A percentile compares a stretch with the other conserved stretches of the same genome.
These are phyloP conservation scores for Rhododendron ferrugineum DNA, from an alignment of 148 eudicot genomes.

Conservation along the genomic window DNA sequence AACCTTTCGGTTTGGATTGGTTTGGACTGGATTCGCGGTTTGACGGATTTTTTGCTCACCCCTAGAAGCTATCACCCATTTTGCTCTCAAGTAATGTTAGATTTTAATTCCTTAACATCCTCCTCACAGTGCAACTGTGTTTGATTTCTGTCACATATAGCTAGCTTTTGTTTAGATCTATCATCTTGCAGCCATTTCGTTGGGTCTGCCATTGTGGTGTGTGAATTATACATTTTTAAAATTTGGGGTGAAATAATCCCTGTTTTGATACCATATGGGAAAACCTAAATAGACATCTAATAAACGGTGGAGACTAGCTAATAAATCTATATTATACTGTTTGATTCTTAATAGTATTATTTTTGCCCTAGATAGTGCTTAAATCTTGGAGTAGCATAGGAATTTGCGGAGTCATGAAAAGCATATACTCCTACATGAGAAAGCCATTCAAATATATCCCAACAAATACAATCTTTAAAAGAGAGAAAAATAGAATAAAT, in stretches of 20 bases:
- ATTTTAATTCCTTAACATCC: background rate
- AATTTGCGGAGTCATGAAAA: background rate
- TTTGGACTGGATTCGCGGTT: no score
- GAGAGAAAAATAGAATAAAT: background rate
- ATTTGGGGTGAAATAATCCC: no score
- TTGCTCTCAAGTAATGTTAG: background rate
- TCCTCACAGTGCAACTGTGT: background rate
- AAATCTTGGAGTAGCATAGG: background rate
- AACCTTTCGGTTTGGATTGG: no score
- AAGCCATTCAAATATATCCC: background rate
- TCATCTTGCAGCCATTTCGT: no score
- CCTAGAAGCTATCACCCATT: background rate
- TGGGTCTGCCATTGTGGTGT: no score
- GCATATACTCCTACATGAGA: background rate
- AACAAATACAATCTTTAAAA: background rate
- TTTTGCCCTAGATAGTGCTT: background rate
- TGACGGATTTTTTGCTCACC: no score
- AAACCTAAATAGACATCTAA: no score
- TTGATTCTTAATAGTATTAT: background rate
- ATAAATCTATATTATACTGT: background rate
- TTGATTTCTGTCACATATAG: background rate
- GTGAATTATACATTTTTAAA: no score
- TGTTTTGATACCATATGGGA: no score
- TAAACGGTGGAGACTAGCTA: background rate
- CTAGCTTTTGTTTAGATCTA: no score